Evolutionary conservation across 192 early-diverging fungal species (phyloP), one percentile per base, ranked within the genome.

Genomic region (Backusella psychrophila): DNA sequence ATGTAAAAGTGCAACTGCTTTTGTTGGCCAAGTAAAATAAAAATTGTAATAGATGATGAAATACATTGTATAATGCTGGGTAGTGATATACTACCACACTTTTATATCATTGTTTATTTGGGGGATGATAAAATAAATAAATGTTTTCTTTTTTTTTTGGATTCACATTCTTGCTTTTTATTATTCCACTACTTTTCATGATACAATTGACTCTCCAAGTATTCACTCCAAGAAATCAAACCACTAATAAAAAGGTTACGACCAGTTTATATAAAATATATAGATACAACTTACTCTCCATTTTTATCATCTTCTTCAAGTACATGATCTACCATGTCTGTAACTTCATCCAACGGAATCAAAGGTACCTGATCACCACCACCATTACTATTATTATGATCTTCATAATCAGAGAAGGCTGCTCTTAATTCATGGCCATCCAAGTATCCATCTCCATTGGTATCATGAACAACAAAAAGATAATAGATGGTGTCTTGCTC

Each of bases 371-470:
- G 63, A 14, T 82, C 83, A 0, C 82, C 72, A 53, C 70, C 38
- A 15, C 26, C 69, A 71, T 69, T 44, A 12, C 76, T 80, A 21
- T 79, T 80, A 0, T 79, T 52, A 59, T 78, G 73, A 74, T 76
- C 49, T 15, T 81, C 83, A 68, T 78, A 83, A 31, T 84, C 87
- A 21, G 84, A 82, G 36, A 90, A 90, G 2, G 90, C 89, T 19
- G 77, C 81, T 59, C 91, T 84, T 38, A 95, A 85, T 76, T 95
- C 94, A 72, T 93, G 90, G 1, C 94, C 94, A 80, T 95, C 94
- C 66, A 95, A 79, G 63, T 88, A 81, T 8, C 87, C 86, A 77
- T 94, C 92, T 71, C 89, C 85, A 78, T 95, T 92, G 33, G 75
- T 78, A 77, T 95, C 94, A 75, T 93, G 91, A 63, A 92, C 52